Percentiles rank a stretch among this genome's conserved stretches.
Conservation (phyloP, 768 basidiomycete species). For the Rhodosporidiobolus odoratus region DNA sequence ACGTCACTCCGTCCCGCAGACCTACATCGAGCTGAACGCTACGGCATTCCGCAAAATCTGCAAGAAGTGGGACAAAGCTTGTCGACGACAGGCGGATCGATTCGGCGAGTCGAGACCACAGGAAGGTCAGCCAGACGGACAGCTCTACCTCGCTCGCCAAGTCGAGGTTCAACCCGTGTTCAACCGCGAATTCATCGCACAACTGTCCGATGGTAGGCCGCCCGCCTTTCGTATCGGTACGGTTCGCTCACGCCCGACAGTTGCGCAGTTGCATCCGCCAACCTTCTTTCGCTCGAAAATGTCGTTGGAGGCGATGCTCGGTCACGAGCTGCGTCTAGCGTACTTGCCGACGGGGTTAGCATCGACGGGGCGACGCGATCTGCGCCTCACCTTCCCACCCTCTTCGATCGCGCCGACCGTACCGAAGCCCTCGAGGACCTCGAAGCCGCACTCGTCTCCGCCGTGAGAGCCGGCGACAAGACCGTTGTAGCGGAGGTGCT, state of each 20-base stretch:
- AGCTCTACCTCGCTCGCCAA: constrained; percentile 89
- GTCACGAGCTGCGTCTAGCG: not conserved
- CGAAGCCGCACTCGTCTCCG: constrained; percentile 38
- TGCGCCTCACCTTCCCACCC: constrained; percentile 39
- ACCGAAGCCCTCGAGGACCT: constrained; percentile 45
- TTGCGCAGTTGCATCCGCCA: constrained; percentile 54
- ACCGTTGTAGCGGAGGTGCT: constrained; percentile 84
- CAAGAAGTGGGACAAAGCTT: constrained; percentile 90
- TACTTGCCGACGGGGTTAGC: constrained; percentile 38
- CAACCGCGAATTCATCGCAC: constrained; percentile 72
- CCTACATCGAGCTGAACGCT: constrained; percentile 96
- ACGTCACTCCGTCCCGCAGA: constrained; percentile 48
- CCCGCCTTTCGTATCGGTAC: constrained; percentile 63
- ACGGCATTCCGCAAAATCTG: constrained; percentile 77
- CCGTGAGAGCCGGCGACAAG: constrained; percentile 60
- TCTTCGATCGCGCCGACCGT: constrained; percentile 43
- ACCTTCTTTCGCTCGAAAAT: constrained; percentile 63
- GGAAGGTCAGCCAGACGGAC: constrained; percentile 59
- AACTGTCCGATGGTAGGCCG: constrained; percentile 73
- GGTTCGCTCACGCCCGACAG: constrained; percentile 71
- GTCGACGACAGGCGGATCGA: constrained; percentile 33
- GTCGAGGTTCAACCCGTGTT: constrained; percentile 81
- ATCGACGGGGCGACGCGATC: constrained; percentile 36
- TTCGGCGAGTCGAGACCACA: constrained; percentile 34
- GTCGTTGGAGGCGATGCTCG: constrained; percentile 61